Evolutionary conservation across 257 asterid genomes (phyloP), one percentile per base, ranked within the genome.

Genomic region (Ligustrum vulgare): DNA sequence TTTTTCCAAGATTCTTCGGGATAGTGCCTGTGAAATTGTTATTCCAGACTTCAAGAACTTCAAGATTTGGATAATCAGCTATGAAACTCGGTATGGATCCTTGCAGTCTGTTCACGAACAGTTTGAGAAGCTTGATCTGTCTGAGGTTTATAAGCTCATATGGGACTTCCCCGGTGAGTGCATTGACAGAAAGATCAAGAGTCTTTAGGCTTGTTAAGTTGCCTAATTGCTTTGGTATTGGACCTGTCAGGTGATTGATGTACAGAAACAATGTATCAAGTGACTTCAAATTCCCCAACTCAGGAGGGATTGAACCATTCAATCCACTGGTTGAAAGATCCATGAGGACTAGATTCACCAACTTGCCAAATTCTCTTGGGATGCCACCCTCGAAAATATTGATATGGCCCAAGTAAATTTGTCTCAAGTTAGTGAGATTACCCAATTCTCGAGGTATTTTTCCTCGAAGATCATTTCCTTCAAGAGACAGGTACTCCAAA

Each of bases 21-120:
- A 94, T 85, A 18, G 45, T 77, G 43, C 98, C 98, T 0, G 98
- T 94, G 90, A 94, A 94, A 76, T 91, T 94, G 95, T 94, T 94
- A 88, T 72, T 89, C 98, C 98, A 94, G n/a, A 94, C 83, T 22
- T 89, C 87, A 3, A 94, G 97, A 62, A 89, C 81, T 71, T 89
- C 92, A 75, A 94, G 43, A 67, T 85, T 85, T 0, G 89, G 91
- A 77, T 72, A 94, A 2, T 84, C 97, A 1, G 97, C 91, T 18
- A 92, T 73, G 28, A 84, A 94, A 23, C 84, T 93, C 0, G 98
- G 98, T 51, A 94, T 89, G 1, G 97, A 84, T 1, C 98, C 98
- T 23, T 94, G 96, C 45, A 94, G 69, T 65, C 86, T 82, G 92
- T 94, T 94, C 84, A 92, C 83, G 83, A 92, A 92, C 39, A 94